These are phyloP conservation scores for Aspergillus hiratsukae DNA, from an alignment of 2,329 filamentous ascomycete genomes.

Conservation along the genomic window DNA sequence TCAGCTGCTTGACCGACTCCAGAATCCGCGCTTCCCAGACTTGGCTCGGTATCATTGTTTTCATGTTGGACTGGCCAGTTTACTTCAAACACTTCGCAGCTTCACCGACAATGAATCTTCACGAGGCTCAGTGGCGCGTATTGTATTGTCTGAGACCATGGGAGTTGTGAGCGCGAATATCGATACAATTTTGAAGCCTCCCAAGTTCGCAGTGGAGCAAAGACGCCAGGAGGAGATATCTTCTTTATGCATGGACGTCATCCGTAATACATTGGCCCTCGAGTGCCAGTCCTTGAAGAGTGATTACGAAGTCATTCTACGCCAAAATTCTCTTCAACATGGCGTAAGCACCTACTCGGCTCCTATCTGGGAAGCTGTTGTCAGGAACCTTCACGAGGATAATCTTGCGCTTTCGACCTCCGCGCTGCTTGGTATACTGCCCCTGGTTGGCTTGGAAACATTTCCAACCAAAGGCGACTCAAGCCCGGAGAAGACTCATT, in stretches of 20 bases:
- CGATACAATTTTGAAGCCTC: conserved; percentile 56
- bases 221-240: conserved; percentile 50
- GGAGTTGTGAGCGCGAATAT: conserved; percentile 45
- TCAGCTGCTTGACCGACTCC: conserved; percentile 63
- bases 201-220: conserved; percentile 46
- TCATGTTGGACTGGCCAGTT: conserved; percentile 40
- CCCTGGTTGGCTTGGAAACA: conserved; percentile 70
- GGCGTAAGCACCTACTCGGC: conserved; percentile 66
- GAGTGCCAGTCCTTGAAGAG: conserved; percentile 67
- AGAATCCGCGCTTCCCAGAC: conserved; percentile 38
- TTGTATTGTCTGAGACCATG: conserved; percentile 47
- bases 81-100: conserved; percentile 44
- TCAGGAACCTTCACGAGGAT: conserved; percentile 62
- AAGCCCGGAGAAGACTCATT: conserved; percentile 58
- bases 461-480: conserved; percentile 52
- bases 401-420: conserved; percentile 69
- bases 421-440: conserved; percentile 65
- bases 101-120: conserved; percentile 45
- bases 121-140: conserved; percentile 42
- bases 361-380: conserved; percentile 72
- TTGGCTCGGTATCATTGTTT: conserved; percentile 45
- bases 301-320: conserved; percentile 63
- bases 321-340: conserved; percentile 58
- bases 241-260: conserved; percentile 57
- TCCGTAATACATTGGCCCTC: conserved; percentile 62